Percentiles rank a stretch among this genome's conserved stretches.
Evolutionary conservation across 2,329 filamentous ascomycete genomes (phyloP).

Genomic region (Orbilia blumenaviensis): DNA sequence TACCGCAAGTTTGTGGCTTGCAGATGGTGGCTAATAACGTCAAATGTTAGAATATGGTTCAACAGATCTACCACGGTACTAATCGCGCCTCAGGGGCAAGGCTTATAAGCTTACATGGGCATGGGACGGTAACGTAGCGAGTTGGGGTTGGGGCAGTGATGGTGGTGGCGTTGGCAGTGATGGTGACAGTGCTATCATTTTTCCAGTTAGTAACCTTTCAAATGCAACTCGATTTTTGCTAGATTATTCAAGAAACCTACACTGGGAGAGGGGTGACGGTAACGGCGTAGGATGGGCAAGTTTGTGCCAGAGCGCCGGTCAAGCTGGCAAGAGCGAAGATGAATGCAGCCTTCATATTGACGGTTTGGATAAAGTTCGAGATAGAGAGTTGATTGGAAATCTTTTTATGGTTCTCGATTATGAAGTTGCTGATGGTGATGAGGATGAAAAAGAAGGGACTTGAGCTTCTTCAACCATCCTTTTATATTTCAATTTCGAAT

Average conservation of each 20-base stretch:
- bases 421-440: constrained; percentile 4
- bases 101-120: constrained; percentile 35
- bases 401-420: neutral
- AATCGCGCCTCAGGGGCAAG: too few species aligned
- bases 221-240: neutral
- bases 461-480: neutral
- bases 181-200: constrained; percentile 26
- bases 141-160: constrained; percentile 44
- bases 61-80: too few species aligned
- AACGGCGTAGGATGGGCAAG: constrained; percentile 43
- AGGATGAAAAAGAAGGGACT: neutral
- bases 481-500: constrained; percentile 13
- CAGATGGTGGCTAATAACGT: constrained; percentile 31
- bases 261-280: constrained; percentile 47
- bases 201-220: neutral
- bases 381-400: neutral
- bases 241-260: neutral
- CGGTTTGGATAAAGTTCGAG: neutral
- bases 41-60: constrained; percentile 1
- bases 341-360: constrained; percentile 41
- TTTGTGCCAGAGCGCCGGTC: constrained; percentile 41
- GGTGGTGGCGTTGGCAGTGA: constrained; percentile 44
- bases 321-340: constrained; percentile 27
- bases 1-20: constrained; percentile 47
- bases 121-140: constrained; percentile 40